Evolutionary conservation across 805 yeast genomes (phyloP), one percentile per base, ranked within the genome.

Genomic region (Saccharomycopsis vini): DNA sequence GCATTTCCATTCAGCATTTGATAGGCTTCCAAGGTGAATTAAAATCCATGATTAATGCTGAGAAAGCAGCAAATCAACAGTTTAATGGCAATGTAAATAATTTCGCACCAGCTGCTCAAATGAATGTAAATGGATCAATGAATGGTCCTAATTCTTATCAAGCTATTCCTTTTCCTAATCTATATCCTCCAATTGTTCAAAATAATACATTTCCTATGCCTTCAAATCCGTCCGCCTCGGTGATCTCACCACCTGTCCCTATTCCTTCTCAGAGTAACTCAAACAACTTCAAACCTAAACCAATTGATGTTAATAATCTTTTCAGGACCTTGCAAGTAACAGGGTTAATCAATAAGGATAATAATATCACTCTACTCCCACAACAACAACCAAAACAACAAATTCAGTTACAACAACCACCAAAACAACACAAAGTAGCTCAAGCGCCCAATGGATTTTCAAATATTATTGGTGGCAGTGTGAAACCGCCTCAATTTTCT

Each of bases 11-110:
- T 12, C 50, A 53, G 15, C 71, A 68, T 30, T 58, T 70, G 41
- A 50, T 52, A 29, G 66, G 65, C 1, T 64, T 70, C 4, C 68
- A 63, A 49, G 49, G 51, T n/a, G 66, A 65, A 46, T 53, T 70
- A 30, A 58, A 59, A 36, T 55, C 53, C n/a, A 28, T 20, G 23
- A 16, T 16, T 22, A 28, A 13, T 26, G 32, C 40, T 4, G 21
- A 37, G 26, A 9, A 24, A 16, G 22, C 42, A 40, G 19, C 33
- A 19, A 31, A 13, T 29, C 19, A 10, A 24, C 26, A 42, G 5
- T 26, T 15, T n/a, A 26, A 5, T 22, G 30, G 21, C 13, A 22
- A 30, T 15, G 16, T 5, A 5, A n/a, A n/a, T n/a, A n/a, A n/a
- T n/a, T n/a, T n/a, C n/a, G 23, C 15, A 13, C 21, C 21, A 6